phyloP scores from a whole-genome alignment of 257 asterid genomes.

The Rehmannia glutinosa region DNA sequence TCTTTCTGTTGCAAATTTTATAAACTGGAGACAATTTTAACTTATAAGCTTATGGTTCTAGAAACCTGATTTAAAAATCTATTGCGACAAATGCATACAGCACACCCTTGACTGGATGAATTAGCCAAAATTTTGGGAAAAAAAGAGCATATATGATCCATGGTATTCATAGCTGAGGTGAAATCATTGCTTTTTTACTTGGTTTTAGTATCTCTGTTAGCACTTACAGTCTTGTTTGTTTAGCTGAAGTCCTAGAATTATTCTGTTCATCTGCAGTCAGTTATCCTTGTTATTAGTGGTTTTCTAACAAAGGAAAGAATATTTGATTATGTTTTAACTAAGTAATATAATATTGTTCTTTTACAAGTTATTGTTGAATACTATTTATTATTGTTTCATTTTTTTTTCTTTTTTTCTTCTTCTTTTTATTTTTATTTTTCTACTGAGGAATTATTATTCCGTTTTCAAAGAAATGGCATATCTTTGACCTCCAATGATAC shows the following conservation, averaged over 20 bases:
- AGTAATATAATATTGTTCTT: neutral
- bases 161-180: neutral
- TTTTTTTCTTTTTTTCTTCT: too few relatives aligned
- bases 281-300: neutral
- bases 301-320: neutral
- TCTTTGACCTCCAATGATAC: neutral
- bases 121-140: constrained; percentile 1
- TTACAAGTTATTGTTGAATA: neutral
- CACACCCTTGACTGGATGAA: too few relatives aligned
- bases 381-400: neutral
- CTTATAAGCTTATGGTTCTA: too few relatives aligned
- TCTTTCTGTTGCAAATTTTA: too few relatives aligned
- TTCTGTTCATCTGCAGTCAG: too few relatives aligned
- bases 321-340: neutral
- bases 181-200: neutral
- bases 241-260: too few relatives aligned
- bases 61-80: too few relatives aligned
- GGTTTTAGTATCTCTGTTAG: too few relatives aligned
- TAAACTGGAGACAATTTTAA: too few relatives aligned
- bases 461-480: neutral
- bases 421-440: neutral
- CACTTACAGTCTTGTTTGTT: too few relatives aligned
- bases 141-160: neutral
- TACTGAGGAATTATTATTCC: neutral
- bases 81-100: too few relatives aligned